Evolutionary conservation across 2,329 filamentous ascomycete species (phyloP).

Genomic region (Colletotrichum endophyticum): DNA sequence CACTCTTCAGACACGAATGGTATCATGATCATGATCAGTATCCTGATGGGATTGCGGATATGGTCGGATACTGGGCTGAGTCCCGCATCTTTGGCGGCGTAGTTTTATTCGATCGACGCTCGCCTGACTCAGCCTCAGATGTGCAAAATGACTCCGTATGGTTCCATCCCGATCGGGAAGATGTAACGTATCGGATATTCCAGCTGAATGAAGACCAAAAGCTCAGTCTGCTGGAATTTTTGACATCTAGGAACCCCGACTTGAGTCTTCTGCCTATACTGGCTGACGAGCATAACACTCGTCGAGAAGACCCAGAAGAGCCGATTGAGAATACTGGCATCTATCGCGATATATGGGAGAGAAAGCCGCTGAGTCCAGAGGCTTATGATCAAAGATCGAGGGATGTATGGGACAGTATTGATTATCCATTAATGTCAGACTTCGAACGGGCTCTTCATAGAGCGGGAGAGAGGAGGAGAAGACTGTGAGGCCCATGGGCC

Average conservation of each 20-base stretch:
- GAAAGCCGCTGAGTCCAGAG: neutral
- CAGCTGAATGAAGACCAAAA: neutral
- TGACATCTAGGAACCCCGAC: neutral
- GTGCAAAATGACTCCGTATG: neutral
- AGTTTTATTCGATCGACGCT: neutral
- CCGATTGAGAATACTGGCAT: neutral
- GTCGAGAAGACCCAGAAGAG: neutral
- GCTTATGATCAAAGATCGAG: neutral
- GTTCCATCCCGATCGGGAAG: neutral
- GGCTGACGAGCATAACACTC: neutral
- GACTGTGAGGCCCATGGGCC: neutral
- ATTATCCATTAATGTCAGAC: neutral
- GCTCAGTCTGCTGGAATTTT: neutral
- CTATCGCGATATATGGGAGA: neutral
- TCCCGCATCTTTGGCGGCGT: neutral
- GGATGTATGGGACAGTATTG: neutral
- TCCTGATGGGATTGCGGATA: neutral
- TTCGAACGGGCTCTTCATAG: neutral
- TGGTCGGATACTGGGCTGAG: neutral
- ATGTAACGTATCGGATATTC: neutral
- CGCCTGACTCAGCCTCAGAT: neutral
- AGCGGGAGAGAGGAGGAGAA: neutral
- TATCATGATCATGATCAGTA: neutral
- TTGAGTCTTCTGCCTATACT: neutral
- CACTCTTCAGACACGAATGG: neutral